Conservation (phyloP, 371 early-diverging fungal species). For the Parasitella parasitica region DNA sequence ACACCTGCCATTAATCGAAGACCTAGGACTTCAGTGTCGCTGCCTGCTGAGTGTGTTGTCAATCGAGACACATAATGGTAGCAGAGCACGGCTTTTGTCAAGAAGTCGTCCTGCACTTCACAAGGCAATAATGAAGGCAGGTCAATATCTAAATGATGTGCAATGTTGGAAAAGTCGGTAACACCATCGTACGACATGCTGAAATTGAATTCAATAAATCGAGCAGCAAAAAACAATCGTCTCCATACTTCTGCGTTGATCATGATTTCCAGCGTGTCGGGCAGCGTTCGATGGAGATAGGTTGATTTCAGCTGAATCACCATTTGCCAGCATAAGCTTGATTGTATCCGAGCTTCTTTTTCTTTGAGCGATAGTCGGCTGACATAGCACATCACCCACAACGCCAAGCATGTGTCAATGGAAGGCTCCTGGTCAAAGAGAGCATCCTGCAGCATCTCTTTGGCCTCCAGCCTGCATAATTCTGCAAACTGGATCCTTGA, state of each 20-base stretch:
- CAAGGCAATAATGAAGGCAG: slow-evolving; percentile 24
- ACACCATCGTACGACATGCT: slow-evolving; percentile 20
- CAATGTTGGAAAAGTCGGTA: slow-evolving; percentile 10
- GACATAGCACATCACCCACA: slow-evolving; percentile 12
- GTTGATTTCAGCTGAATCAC: slow-evolving; percentile 19
- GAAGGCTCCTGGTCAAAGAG: slow-evolving; percentile 27
- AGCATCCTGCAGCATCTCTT: slow-evolving; percentile 16
- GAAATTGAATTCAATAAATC: slow-evolving; percentile 30
- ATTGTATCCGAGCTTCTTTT: slow-evolving; percentile 26
- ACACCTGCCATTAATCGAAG: slow-evolving; percentile 23
- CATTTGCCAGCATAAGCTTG: slow-evolving; percentile 38
- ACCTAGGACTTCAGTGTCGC: slow-evolving; percentile 1
- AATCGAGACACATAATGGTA: slow-evolving; percentile 12
- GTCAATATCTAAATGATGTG: slow-evolving; percentile 21
- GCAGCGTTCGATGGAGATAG: not conserved
- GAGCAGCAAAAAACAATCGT: slow-evolving; percentile 27
- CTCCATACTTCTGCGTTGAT: slow-evolving; percentile 33
- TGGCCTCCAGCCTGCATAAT: slow-evolving; percentile 16
- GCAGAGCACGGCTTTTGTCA: not conserved
- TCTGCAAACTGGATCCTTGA: slow-evolving; percentile 20
- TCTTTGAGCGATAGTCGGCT: slow-evolving; percentile 12
- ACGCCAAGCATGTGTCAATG: slow-evolving; percentile 19
- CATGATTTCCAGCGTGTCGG: not conserved
- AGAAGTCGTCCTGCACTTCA: slow-evolving; percentile 6
- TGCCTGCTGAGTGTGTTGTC: slow-evolving; percentile 8